A percentile compares a stretch with the other conserved stretches of the same genome.
phyloP scores from a whole-genome alignment of 768 basidiomycete species.

The Candolleomyces aberdarensis region DNA sequence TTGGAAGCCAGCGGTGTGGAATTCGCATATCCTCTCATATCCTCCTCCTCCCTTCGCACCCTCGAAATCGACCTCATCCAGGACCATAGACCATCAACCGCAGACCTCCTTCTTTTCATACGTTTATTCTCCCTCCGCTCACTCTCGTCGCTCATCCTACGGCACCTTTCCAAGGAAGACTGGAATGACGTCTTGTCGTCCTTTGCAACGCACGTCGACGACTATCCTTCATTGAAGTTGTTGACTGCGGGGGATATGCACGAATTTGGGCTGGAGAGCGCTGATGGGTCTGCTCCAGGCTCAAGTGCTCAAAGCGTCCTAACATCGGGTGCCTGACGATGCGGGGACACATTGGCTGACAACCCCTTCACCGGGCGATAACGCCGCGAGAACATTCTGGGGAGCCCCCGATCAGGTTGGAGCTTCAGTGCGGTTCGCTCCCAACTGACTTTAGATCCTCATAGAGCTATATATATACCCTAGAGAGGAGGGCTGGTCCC shows the following conservation, averaged over 20 bases:
- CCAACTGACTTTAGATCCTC: too few relatives aligned
- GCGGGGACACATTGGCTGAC: too few relatives aligned
- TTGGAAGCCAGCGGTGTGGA: not conserved
- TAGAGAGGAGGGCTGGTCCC: too few relatives aligned
- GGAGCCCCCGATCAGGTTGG: too few relatives aligned
- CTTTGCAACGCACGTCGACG: slow-evolving; percentile 7
- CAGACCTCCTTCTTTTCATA: slow-evolving; percentile 21
- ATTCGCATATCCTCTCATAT: slow-evolving; percentile 8
- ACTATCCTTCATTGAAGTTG: slow-evolving; percentile 7
- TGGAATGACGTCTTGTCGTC: slow-evolving; percentile 5
- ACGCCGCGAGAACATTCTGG: too few relatives aligned
- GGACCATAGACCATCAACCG: not conserved
- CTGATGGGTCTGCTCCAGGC: too few relatives aligned
- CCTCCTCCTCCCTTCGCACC: slow-evolving; percentile 19
- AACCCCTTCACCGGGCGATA: too few relatives aligned
- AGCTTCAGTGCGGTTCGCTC: too few relatives aligned
- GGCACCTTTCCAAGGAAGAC: slow-evolving; percentile 5
- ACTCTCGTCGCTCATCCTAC: slow-evolving; percentile 1
- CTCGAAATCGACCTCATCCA: slow-evolving; percentile 19
- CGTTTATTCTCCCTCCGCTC: slow-evolving; percentile 19
- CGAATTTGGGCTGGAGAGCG: not conserved
- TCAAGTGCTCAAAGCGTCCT: too few relatives aligned
- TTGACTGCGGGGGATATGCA: slow-evolving; percentile 8
- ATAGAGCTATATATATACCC: too few relatives aligned
- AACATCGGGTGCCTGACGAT: too few relatives aligned